Evolutionary conservation across 140 eudicot species (phyloP).

Genomic region (Flaveria floridana): DNA sequence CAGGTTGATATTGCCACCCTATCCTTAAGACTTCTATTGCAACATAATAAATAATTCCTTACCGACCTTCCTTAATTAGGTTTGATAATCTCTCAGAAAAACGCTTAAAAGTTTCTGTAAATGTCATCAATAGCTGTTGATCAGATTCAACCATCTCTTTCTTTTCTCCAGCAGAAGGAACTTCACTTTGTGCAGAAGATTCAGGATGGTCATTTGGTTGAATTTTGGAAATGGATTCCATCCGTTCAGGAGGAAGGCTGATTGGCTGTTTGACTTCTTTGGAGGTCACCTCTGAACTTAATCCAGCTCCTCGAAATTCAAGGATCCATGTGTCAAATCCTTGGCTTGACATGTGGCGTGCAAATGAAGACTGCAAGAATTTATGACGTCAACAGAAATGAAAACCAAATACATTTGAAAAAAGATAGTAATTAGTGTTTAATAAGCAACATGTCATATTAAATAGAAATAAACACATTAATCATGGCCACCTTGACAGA

Average conservation of each 20-base stretch:
- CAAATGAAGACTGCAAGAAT: conserved; percentile 72
- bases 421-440: background rate
- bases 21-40: conserved; percentile 2
- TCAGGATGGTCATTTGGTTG: conserved; percentile 22
- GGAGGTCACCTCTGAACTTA: conserved; percentile 48
- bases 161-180: conserved; percentile 33
- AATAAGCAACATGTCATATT: background rate
- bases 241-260: conserved; percentile 35
- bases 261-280: conserved; percentile 40
- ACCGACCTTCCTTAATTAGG: conserved; percentile 52
- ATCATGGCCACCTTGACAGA: background rate
- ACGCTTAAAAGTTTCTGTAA: conserved; percentile 50
- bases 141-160: conserved; percentile 43
- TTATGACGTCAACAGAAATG: conserved; percentile 24
- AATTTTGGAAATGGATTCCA: conserved; percentile 28
- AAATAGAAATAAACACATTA: background rate
- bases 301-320: conserved; percentile 83
- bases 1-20: conserved; percentile 2
- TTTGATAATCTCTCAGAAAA: conserved; percentile 48
- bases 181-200: conserved; percentile 39
- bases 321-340: conserved; percentile 91
- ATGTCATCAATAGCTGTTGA: conserved; percentile 47
- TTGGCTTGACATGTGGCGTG: conserved; percentile 71
- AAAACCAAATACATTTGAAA: conserved; percentile 16
- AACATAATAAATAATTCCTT: conserved; percentile 17